Base-by-base conservation (phyloP, 164 flowering plant species). In the Dillenia suffruticosa region DNA sequence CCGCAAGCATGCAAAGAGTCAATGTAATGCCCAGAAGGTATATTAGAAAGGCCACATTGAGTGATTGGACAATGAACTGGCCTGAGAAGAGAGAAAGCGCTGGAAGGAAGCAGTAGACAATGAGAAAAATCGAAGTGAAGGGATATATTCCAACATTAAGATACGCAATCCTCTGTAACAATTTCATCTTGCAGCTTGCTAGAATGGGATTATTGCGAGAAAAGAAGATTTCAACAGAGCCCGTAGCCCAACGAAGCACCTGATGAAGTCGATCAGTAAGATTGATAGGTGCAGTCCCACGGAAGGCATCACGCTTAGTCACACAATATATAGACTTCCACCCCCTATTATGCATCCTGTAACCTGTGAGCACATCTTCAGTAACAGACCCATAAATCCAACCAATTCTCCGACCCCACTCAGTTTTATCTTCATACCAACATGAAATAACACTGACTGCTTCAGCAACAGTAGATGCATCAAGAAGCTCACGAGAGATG, bases 201-300 rank as follows among this genome's bases (percentile, higher is more conserved):
- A 88, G 57, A 12, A 87, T n/a, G 12, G 97, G 90, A 68, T 87
- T 86, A 82, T 91, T 87, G 10, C 95, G 77, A 9, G 93, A 87
- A 73, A 91, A 85, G 74, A 89, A 89, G 9, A 91, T 89, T 70
- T 90, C 96, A 10, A 90, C 96, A 0, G 96, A 89, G 11, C 92
- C 96, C 8, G 90, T 85, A 9, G 96, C 96, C 96, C 96, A 89
- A 2, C 96, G 73, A n/a, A 89, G 88, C n/a, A 89, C 96, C 68
- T 89, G 93, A 63, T 89, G 93, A 10, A 89, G 91, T 54, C 96
- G 54, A 51, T 89, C 96, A 0, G 96, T 85, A 22, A 89, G 84
- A 58, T 89, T 89, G 66, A 89, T 89, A 0, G 96, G 96, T 9
- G 96, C 96, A 32, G 96, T 78, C 3, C 96, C 96, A 15, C 87